Base-by-base conservation (phyloP, 352 stramenopile genomes). In the Aphanomyces stellatus region DNA sequence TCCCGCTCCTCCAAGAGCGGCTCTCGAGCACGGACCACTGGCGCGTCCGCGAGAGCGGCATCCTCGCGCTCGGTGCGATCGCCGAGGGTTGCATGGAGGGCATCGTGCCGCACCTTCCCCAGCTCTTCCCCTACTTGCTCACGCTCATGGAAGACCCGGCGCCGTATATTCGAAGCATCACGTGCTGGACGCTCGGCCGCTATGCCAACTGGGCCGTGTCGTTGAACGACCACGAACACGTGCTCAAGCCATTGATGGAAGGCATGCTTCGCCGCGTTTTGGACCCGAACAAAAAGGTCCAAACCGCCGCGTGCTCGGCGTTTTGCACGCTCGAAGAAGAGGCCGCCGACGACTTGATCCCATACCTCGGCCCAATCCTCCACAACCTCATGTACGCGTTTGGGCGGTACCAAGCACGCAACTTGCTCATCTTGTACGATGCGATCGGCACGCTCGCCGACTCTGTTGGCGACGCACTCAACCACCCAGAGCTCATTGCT, bases 361-460 rank as follows among this genome's bases (percentile, higher is more conserved):
- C 92, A 24, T 98, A 97, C 72, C 76, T 99, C 59, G 86, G 82
- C 53, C 89, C 90, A 33, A 95, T 98, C 41, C 80, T 97, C 68
- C 85, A 89, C 67, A 96, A 88, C 65, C 78, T 99, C 34, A 95
- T 96, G 71, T 88, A 88, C 46, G 93, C 93, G 7, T 93, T 99
- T 68, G 75, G 81, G 72, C 90, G 96, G 71, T 98, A 98, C 76
- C 85, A 98, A 61, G 92, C 88, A 19, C 93, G 97, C 64, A 98
- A 96, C 76, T 70, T 98, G 46, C 71, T 99, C 25, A 97, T 98
- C 51, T 75, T 98, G 69, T 98, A 98, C 76, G 96, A 99, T 71
- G 95, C 91, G 27, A 88, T 99, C 24, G 93, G 93, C 19, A 97
- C 95, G 62, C 89, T 99, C 49, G 95, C 94, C 0, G 94, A 99